Percentiles rank a stretch among this genome's conserved stretches.
These are phyloP conservation scores for Zygosaccharomyces pseudobailii DNA, from an alignment of 1,139 yeast species.

Conservation along the genomic window DNA sequence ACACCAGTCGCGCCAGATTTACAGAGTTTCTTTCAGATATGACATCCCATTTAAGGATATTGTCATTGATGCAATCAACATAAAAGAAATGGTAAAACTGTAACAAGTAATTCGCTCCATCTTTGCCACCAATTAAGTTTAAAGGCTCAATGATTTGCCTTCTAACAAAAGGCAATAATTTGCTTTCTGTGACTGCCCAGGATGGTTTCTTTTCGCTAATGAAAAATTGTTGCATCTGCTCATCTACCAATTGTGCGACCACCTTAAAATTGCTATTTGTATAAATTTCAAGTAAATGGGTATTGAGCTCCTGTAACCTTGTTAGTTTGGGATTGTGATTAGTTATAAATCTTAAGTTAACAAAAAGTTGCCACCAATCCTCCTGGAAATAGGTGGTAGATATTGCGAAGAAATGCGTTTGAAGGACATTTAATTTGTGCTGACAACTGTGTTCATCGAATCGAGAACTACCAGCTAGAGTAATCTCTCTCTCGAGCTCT, in stretches of 20 bases:
- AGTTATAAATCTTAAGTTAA: conserved; percentile 23
- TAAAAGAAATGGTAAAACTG: conserved; percentile 22
- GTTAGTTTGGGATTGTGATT: conserved; percentile 7
- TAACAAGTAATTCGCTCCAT: conserved; percentile 11
- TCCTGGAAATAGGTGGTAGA: conserved; percentile 17
- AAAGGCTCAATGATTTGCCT: conserved; percentile 21
- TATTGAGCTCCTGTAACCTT: conserved; percentile 23
- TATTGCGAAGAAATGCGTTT: conserved; percentile 28
- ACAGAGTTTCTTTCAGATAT: conserved; percentile 33
- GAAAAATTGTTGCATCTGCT: conserved; percentile 21
- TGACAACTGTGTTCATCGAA: conserved; percentile 17
- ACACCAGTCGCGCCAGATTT: conserved; percentile 26
- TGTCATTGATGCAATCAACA: conserved; percentile 19
- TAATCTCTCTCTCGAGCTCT: conserved; percentile 16
- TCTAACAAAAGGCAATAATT: conserved; percentile 23
- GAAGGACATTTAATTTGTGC: conserved; percentile 30
- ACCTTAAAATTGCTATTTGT: conserved; percentile 19
- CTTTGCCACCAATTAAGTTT: conserved; percentile 10
- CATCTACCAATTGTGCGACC: conserved; percentile 12
- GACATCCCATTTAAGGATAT: conserved; percentile 29
- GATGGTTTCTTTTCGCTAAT: conserved; percentile 23
- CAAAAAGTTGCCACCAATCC: conserved; percentile 30
- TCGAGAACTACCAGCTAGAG: conserved; percentile 11
- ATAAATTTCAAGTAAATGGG: conserved; percentile 19
- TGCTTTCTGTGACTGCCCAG: conserved; percentile 22